Evolutionary conservation across 1,139 yeast genomes (phyloP).

Genomic region (Candida sanyaensis): DNA sequence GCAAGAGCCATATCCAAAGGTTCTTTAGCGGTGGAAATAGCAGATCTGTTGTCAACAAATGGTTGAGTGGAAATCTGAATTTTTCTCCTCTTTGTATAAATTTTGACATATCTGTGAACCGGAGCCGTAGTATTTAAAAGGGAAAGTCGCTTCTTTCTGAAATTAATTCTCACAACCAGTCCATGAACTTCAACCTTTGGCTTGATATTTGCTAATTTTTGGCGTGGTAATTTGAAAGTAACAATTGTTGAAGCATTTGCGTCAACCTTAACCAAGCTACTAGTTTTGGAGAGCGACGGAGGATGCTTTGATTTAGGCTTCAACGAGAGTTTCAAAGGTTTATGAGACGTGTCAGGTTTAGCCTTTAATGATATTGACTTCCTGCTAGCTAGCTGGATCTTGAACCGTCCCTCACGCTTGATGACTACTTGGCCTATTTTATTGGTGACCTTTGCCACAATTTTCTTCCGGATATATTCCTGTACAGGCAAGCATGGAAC

Average conservation of each 20-base stretch:
- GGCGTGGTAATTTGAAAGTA: slow-evolving; percentile 8
- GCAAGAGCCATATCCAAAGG: background rate
- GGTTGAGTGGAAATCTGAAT: slow-evolving; percentile 14
- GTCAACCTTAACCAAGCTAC: background rate
- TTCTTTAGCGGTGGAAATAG: too few species aligned
- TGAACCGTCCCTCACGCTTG: slow-evolving; percentile 47
- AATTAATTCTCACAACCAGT: slow-evolving; percentile 10
- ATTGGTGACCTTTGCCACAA: slow-evolving; percentile 57
- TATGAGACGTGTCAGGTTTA: background rate
- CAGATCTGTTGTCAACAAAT: slow-evolving; percentile 6
- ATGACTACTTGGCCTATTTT: slow-evolving; percentile 44
- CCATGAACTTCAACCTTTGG: slow-evolving; percentile 16
- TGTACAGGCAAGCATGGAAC: slow-evolving; percentile 57
- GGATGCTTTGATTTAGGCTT: slow-evolving; percentile 1
- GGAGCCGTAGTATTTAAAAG: background rate
- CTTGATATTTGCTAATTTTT: slow-evolving; percentile 2
- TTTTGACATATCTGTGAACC: slow-evolving; percentile 29
- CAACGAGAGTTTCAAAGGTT: slow-evolving; percentile 18
- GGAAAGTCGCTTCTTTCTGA: background rate
- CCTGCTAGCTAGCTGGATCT: slow-evolving; percentile 37
- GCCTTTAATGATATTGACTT: slow-evolving; percentile 13
- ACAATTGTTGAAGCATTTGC: slow-evolving; percentile 1
- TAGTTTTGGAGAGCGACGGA: background rate
- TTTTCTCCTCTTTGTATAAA: slow-evolving; percentile 24
- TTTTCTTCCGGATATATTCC: slow-evolving; percentile 51